Base-by-base conservation (phyloP, 208 protist genomes). In the Wallacemonas sp. region DNA sequence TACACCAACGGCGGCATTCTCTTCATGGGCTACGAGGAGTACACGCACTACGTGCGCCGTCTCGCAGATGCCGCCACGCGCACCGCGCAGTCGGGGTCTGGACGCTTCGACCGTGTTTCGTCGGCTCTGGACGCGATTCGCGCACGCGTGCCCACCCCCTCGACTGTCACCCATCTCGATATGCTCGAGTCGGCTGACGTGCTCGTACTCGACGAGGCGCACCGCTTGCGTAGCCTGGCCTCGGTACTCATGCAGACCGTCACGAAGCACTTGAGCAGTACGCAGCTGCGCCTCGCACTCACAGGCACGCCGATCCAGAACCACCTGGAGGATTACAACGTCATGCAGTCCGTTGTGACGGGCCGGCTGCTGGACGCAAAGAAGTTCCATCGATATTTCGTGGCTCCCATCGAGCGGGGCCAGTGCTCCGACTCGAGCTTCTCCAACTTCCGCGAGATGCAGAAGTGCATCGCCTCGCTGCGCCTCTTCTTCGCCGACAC, bases 241-340 rank as follows among this genome's bases (percentile, higher is more conserved):
- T 90, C 84, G 14, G 72, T 68, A 29, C 72, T 94, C 21, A 78
- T 92, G 23, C 64, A 43, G 16, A 65, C 55, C 5, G 70, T 97
- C 14, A 55, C 60, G 29, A 44, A 76, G 43, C 78, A 90, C 68
- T 48, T 90, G 17, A 72, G 68, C 26, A 39, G 65, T 29, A 71
- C 90, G 34, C 90, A 87, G 65, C 71, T 95, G 44, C 87, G 93
- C 12, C 36, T 97, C 11, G 87, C 90, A 0, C 80, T 97, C 5
- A 97, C 93, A 2, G 93, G 93, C 19, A 96, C 91, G 11, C 91
- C 91, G 23, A 70, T 96, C 27, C 91, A 97, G 67, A 97, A 97
- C 48, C 83, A 97, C 65, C 65, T 98, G 11, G 78, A 84, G 38
- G 87, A 95, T 69, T 98, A 98, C 64, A 95, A 85, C 49, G 81